Percentiles rank a stretch among this genome's conserved stretches.
Evolutionary conservation across 192 early-diverging fungal species (phyloP).

Genomic region (Rhizoclosmatium globosum): DNA sequence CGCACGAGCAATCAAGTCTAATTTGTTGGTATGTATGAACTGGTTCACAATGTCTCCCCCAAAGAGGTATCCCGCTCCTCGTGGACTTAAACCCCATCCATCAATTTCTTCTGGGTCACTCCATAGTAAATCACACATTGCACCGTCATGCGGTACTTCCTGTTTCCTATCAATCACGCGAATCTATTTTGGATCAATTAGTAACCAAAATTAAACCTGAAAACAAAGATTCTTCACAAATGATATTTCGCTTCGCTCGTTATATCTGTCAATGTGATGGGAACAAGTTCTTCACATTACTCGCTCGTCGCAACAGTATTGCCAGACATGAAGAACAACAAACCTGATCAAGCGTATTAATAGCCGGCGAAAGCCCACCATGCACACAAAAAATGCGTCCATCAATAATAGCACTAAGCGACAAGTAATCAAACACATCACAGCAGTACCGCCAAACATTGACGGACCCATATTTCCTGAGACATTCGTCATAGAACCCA

Average conservation of each 20-base stretch:
- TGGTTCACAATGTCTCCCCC: slow-evolving; percentile 83
- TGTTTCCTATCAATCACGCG: slow-evolving; percentile 69
- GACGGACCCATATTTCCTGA: slow-evolving; percentile 97
- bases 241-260: too few relatives aligned
- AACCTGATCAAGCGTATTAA: slow-evolving; percentile 94
- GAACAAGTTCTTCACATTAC: too few relatives aligned
- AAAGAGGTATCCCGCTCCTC: slow-evolving; percentile 97
- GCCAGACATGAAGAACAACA: not conserved
- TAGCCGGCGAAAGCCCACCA: slow-evolving; percentile 93
- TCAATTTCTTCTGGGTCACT: slow-evolving; percentile 90
- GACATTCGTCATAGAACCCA: slow-evolving; percentile 99
- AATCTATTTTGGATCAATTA: slow-evolving; percentile 37
- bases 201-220: too few relatives aligned
- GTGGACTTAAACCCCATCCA: slow-evolving; percentile 95
- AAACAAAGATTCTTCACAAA: too few relatives aligned
- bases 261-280: too few relatives aligned
- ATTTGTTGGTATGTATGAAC: slow-evolving; percentile 67
- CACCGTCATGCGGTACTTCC: slow-evolving; percentile 97
- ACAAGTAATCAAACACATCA: slow-evolving; percentile 97
- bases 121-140: slow-evolving; percentile 98
- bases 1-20: slow-evolving; percentile 72
- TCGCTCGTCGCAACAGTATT: not conserved
- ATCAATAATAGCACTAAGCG: slow-evolving; percentile 95
- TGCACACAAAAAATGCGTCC: slow-evolving; percentile 98
- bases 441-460: slow-evolving; percentile 99